Evolutionary conservation across 1,284 basidiomycete genomes (phyloP), one percentile per base, ranked within the genome.

Genomic region (Cerioporus squamosus): DNA sequence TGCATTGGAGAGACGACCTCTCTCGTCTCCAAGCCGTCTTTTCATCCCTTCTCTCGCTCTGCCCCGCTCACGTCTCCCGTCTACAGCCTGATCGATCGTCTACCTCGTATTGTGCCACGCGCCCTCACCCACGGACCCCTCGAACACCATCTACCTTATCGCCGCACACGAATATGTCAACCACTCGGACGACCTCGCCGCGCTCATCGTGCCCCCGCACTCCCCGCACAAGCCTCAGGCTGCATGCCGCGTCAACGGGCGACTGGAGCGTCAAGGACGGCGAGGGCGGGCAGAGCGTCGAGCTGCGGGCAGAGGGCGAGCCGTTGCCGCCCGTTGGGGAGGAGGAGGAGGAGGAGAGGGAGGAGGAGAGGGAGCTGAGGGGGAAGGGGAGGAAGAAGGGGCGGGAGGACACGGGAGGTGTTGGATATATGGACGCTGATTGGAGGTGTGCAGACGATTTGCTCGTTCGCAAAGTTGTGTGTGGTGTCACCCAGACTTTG

Each of bases 101-200:
- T 49, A 77, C 26, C 70, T 64, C 17, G 71, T 84, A 44, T 76
- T 87, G 5, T 73, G 73, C 40, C 69, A 77, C 31, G 43, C 52
- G 38, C 51, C 49, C 0, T 49, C 67, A 18, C 66, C 71, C 31
- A 77, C 73, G 1, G 65, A 66, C 49, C 66, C 64, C 8, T 61
- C 60, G 3, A 58, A 56, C 55, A 56, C 58, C 6, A 65, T 79
- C 2, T 79, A 79, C 66, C 79, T 82, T 55, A 86, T 87, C 53
- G 68, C 75, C 1, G 73, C 74, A 50, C 85, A 87, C 62, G 85
- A 87, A 63, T 83, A 87, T 64, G 86, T 84, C 64, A 87, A 85
- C 68, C 83, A 86, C 63, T 78, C 84, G 0, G 82, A 84, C 55
- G 85, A 85, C 63, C 57, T 87, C 43, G 67, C 78, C 26, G 74